These are phyloP conservation scores for Phylloboletellus chloephorus DNA, from an alignment of 1,284 basidiomycete genomes.

Conservation along the genomic window DNA sequence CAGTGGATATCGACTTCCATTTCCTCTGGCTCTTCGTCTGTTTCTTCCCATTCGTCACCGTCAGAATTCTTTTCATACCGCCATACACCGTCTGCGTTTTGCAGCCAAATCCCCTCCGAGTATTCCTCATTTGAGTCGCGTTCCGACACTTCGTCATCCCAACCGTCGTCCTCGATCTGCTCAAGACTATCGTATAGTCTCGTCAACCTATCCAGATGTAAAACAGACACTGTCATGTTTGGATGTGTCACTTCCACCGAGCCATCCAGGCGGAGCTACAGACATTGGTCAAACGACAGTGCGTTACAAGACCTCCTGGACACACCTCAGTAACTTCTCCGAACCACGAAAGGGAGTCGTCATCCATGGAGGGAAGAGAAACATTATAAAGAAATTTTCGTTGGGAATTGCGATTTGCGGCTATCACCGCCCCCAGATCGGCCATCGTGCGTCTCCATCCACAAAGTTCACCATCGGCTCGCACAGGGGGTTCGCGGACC, in stretches of 20 bases:
- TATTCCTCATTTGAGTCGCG: constrained; percentile 35
- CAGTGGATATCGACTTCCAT: constrained; percentile 28
- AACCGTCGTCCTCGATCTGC: constrained; percentile 67
- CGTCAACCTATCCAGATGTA: constrained; percentile 63
- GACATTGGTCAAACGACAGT: constrained; percentile 6
- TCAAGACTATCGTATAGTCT: constrained; percentile 69
- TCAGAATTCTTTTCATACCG: constrained; percentile 36
- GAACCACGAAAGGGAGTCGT: constrained; percentile 57
- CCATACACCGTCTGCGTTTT: constrained; percentile 50
- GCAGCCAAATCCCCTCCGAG: constrained; percentile 48
- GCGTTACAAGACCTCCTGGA: background rate
- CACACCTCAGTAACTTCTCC: constrained; percentile 71
- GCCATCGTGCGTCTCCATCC: constrained; percentile 70
- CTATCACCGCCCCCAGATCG: constrained; percentile 54
- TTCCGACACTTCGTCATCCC: constrained; percentile 50
- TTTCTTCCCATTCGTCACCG: constrained; percentile 37
- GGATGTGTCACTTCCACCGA: constrained; percentile 62
- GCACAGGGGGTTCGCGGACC: constrained; percentile 58
- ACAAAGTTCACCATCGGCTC: constrained; percentile 44
- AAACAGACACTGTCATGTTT: constrained; percentile 41
- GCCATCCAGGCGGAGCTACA: constrained; percentile 66
- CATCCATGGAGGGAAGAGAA: constrained; percentile 39
- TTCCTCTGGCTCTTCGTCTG: constrained; percentile 26
- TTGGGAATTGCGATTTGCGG: constrained; percentile 42
- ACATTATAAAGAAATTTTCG: constrained; percentile 41